phyloP scores from a whole-genome alignment of 257 asterid genomes.

The Forsythia viridissima region DNA sequence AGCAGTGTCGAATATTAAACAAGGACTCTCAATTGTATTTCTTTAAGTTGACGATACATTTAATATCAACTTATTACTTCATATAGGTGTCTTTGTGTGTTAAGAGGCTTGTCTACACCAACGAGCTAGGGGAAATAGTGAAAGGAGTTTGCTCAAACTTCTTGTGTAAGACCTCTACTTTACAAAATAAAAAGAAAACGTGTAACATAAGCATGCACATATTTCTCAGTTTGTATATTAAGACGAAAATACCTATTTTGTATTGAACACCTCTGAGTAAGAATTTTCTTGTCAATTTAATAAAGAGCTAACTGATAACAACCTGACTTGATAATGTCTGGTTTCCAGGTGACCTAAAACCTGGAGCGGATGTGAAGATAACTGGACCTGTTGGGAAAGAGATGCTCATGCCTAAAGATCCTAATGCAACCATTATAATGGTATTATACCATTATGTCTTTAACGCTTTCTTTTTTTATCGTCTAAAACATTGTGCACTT shows the following conservation, averaged over 20 bases:
- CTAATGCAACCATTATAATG: conserved; percentile 85
- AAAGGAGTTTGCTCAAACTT: conserved; percentile 98
- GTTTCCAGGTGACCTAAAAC: conserved; percentile 79
- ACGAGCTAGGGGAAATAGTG: conserved; percentile 74
- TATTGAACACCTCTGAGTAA: too few species aligned
- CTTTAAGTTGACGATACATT: neutral
- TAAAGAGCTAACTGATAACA: neutral
- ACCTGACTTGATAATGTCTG: conserved; percentile 6
- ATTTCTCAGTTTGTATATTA: too few species aligned
- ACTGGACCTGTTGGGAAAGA: conserved; percentile 99
- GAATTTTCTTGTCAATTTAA: too few species aligned
- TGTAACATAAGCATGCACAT: neutral
- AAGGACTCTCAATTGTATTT: too few species aligned
- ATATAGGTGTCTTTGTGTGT: conserved; percentile 89
- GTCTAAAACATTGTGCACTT: neutral
- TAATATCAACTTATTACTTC: neutral
- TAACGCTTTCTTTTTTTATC: neutral
- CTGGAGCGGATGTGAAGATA: conserved; percentile 78
- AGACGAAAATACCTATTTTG: too few species aligned
- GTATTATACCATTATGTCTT: conserved; percentile 25
- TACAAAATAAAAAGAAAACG: neutral
- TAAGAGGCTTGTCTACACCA: conserved; percentile 83
- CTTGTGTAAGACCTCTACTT: conserved; percentile 58
- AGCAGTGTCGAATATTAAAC: too few species aligned
- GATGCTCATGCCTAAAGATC: conserved; percentile 98